Conservation (phyloP, 2,329 filamentous ascomycete species). For the Cytospora piceicola region DNA sequence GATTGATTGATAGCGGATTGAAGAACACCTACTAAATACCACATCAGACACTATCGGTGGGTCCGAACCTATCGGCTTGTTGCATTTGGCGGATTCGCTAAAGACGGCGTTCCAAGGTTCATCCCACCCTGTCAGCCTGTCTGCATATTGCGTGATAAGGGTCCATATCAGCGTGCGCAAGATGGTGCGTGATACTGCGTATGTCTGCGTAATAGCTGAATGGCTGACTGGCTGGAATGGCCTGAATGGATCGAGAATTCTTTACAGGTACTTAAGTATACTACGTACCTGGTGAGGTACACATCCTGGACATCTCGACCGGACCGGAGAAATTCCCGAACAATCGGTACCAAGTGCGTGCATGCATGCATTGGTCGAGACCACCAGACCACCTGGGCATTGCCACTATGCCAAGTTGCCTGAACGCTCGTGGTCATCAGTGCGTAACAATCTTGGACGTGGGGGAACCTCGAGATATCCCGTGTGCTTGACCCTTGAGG, state of each 20-base stretch:
- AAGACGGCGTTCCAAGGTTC: neutral
- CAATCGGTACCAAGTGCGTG: neutral
- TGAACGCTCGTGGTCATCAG: too few relatives aligned
- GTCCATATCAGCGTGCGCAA: neutral
- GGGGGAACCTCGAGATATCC: too few relatives aligned
- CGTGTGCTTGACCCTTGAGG: too few relatives aligned
- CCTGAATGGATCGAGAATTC: neutral
- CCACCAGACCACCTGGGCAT: too few relatives aligned
- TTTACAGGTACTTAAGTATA: neutral
- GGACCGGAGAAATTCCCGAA: neutral
- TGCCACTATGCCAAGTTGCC: neutral
- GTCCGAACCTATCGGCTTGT: neutral
- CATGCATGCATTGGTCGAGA: neutral
- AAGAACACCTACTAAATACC: too few relatives aligned
- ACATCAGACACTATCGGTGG: neutral
- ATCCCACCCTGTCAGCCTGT: too few relatives aligned
- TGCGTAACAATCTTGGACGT: neutral
- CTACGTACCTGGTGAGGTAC: neutral
- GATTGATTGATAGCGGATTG: neutral
- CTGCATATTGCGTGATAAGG: conserved; percentile 1
- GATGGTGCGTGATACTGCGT: too few relatives aligned
- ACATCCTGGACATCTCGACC: too few relatives aligned
- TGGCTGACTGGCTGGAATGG: neutral
- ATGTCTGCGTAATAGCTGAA: neutral
- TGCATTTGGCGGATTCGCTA: neutral